Base-by-base conservation (phyloP, 768 basidiomycete genomes). In the Kwoniella sp. region DNA sequence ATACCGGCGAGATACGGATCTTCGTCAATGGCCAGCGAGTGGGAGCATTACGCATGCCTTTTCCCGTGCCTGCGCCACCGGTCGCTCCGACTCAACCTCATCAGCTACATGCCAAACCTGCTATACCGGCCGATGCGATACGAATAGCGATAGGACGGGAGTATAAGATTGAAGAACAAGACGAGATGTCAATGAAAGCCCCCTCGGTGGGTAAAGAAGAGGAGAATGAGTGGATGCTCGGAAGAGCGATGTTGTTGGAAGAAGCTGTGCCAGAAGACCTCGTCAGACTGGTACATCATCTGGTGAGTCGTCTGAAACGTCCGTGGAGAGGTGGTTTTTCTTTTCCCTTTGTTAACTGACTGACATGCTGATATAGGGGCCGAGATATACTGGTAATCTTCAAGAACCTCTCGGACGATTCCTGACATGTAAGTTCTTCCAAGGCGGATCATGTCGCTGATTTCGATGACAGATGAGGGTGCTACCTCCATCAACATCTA, bases 401-500 rank as follows among this genome's bases (percentile, higher is more conserved):
- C 77, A 77, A 54, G 78, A 79, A 56, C 66, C 76, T 13, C 53
- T 74, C 1, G 77, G 78, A 19, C 75, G 71, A 60, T 79, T 79
- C 60, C 61, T 79, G 58, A 79, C 78, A 10, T 79, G 75, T 78
- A 46, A 70, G 76, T 65, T 12, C 19, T 25, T 2, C 17, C 48
- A 17, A 6, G 9, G 8, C 25, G 9, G 17, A 49, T 10, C 5
- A 6, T 24, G 22, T 49, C 25, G 51, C 12, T 47, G 46, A 27
- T 51, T 44, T 60, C 36, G 47, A 27, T 21, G 26, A 25, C 33
- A 78, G 77, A 79, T 53, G 72, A 77, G 52, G 78, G 70, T 8
- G 78, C 78, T 0, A 77, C 77, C 5, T 72, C 77, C 6, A 73
- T 79, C 55, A 79, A 79, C 61, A 75, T 77, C 50, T 74, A 77